Percentiles rank a stretch among this genome's conserved stretches.
Conservation (phyloP, 2,329 filamentous ascomycete species). For the Calonectria pseudoturangicola region DNA sequence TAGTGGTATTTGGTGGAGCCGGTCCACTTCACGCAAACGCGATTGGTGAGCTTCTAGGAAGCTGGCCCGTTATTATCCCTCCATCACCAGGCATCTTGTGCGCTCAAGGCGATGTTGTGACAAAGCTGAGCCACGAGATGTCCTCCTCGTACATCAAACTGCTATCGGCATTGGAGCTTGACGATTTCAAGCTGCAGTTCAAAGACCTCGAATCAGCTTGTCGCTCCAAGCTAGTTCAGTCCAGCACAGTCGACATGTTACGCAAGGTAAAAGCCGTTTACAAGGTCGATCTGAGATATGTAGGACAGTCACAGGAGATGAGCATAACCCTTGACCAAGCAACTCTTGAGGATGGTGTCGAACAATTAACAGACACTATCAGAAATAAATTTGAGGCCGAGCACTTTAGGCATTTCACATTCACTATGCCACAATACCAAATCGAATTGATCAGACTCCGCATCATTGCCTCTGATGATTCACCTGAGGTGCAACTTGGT, state of each 20-base stretch:
- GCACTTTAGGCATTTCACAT: slow-evolving; percentile 7
- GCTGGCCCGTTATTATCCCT: background rate
- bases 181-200: background rate
- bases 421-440: background rate
- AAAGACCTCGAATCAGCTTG: background rate
- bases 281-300: slow-evolving; percentile 5
- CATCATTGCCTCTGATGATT: background rate
- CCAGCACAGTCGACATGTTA: too few species aligned
- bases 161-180: background rate
- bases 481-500: background rate
- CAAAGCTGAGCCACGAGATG: slow-evolving; percentile 5
- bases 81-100: slow-evolving; percentile 1
- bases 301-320: slow-evolving; percentile 8
- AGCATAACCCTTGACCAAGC: background rate
- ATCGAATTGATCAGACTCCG: slow-evolving; percentile 7
- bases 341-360: background rate
- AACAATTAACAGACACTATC: background rate
- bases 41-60: background rate
- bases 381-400: background rate
- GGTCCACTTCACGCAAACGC: slow-evolving; percentile 4
- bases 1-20: slow-evolving; percentile 4
- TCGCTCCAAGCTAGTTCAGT: too few species aligned
- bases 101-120: background rate
- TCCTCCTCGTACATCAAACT: background rate
- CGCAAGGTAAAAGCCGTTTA: too few species aligned